These are phyloP conservation scores for Citrus sinensis DNA, from an alignment of 345 rosid species.

Conservation along the genomic window DVS_A1.0 CM039162.1:14170001-14170500, in stretches of 20 bases:
- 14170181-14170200: not conserved
- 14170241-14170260: not conserved
- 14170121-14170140: too few species aligned
- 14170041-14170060: not conserved
- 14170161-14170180: not conserved
- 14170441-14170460: not conserved
- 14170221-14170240: not conserved
- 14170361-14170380: constrained; percentile 79
- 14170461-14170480: not conserved
- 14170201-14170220: not conserved
- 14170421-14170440: constrained; percentile 38
- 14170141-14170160: not conserved
- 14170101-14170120: not conserved
- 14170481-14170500: not conserved
- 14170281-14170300: constrained; percentile 85
- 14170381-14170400: constrained; percentile 91
- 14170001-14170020: not conserved
- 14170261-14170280: constrained; percentile 12
- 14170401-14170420: constrained; percentile 67
- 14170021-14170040: not conserved
- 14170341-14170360: constrained; percentile 96
- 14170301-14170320: constrained; percentile 88
- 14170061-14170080: not conserved
- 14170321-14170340: constrained; percentile 98
- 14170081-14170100: not conserved